Base-by-base conservation (phyloP, 345 rosid species). In the Heritiera fomes region DNA sequence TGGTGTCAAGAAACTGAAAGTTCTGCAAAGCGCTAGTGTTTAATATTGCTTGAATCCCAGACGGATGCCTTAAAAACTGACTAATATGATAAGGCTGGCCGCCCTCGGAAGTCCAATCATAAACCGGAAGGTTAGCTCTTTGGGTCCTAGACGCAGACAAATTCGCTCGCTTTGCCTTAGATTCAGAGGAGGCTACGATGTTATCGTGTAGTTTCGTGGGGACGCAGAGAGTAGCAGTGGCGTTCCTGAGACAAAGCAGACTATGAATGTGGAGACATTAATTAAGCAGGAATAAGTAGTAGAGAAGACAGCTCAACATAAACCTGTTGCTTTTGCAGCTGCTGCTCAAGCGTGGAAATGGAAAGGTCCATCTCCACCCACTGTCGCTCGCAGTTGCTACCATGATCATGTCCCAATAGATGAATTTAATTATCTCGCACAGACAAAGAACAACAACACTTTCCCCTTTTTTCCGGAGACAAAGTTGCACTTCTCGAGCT, bases 41-140 rank as follows among this genome's bases (percentile, higher is more conserved):
- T 81, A 94, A 82, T 47, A 94, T 79, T 59, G 95, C 90, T 78
- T 91, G 79, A 82, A 90, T 82, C 11, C 97, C 98, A 52, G 88
- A 87, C 43, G 95, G 93, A 30, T 92, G 93, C 56, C 80, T 87
- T 77, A 94, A 58, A 71, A 94, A 94, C 41, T 90, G 91, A 73
- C 85, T 80, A 47, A 92, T 85, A 68, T 87, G 87, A 43, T 82
- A 87, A 46, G 78, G 40, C 64, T 86, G 80, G 63, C 68, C 80
- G 1, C 18, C 61, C 5, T 15, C 10, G 32, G 64, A 10, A 46
- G 60, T 82, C 77, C 58, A 79, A 18, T 75, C 84, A 65, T 52
- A 81, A 76, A 63, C 81, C 64, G 93, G 89, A 77, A 94, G 77
- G 70, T 85, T 73, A 58, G 91, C 85, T 43, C 88, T 90, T 82